Evolutionary conservation across 1,139 yeast species (phyloP), one percentile per base, ranked within the genome.

Genomic region (Hemisphaericaspora xylofermentans): DNA sequence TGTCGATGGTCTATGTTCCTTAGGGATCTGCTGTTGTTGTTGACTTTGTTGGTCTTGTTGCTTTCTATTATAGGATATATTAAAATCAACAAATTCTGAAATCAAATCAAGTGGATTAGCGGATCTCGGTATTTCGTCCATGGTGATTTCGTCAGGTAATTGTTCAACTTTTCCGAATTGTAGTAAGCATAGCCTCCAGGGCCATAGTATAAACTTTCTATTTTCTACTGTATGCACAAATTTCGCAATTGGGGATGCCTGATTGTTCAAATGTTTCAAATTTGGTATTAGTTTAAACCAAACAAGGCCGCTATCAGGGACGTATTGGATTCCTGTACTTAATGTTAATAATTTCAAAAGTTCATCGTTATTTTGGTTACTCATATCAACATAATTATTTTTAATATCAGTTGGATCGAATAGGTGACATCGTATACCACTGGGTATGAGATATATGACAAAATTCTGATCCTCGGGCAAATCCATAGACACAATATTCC

Each of bases 231-330:
- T 64, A 51, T 74, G 79, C 35, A 78, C 61, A 45, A 59, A 84
- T 27, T 72, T 68, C 9, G 88, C 66, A 2, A 84, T 72, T n/a
- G 70, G 69, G 0, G 88, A 82, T 0, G 89, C 81, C 47, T 80
- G 76, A 28, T 83, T 85, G 57, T 81, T 84, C 44, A 84, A 66
- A 56, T 83, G 89, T 46, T 75, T 77, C 41, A 84, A 57, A 50
- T 83, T 81, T 2, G 93, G 91, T 7, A 82, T 70, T 16, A 84
- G 60, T 56, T 78, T 82, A 13, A 84, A 73, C 93, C 93, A 85
- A 24, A 46, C 50, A n/a, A 38, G 16, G 22, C 46, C 31, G 6
- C 42, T 36, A 15, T 49, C 52, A 1, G 50, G 49, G 5, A 27
- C 33, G 24, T 56, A 49, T 14, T 72, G 73, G 1, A 80, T 64